Conservation (phyloP, 352 stramenopile genomes). For the Pythium aquatile region DNA sequence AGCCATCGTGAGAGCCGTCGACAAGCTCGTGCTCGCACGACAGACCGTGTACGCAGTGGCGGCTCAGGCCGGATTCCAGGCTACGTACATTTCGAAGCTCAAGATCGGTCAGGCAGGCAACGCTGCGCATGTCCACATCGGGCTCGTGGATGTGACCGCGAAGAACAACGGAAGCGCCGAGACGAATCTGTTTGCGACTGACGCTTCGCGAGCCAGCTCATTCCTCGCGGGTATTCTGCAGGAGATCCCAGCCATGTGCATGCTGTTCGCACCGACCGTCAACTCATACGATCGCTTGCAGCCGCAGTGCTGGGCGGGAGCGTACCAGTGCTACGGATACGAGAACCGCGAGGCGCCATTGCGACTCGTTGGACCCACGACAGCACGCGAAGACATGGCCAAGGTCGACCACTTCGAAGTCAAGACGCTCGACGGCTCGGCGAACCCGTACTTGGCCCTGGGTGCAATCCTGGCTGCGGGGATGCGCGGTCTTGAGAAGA, state of each 20-base stretch:
- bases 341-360: slow-evolving; percentile 35
- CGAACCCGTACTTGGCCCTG: slow-evolving; percentile 35
- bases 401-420: slow-evolving; percentile 30
- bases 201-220: not conserved
- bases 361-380: slow-evolving; percentile 20
- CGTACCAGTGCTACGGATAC: slow-evolving; percentile 36
- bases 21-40: slow-evolving; percentile 29
- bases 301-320: slow-evolving; percentile 32
- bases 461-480: slow-evolving; percentile 29
- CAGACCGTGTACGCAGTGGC: slow-evolving; percentile 31
- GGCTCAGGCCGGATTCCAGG: slow-evolving; percentile 18
- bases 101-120: slow-evolving; percentile 16
- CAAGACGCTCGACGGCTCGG: slow-evolving; percentile 33
- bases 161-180: not conserved
- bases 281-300: slow-evolving; percentile 35
- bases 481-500: slow-evolving; percentile 19
- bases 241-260: slow-evolving; percentile 24
- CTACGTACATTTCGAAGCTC: slow-evolving; percentile 31
- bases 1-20: slow-evolving; percentile 22
- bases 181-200: slow-evolving; percentile 19
- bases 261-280: slow-evolving; percentile 28
- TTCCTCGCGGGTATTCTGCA: slow-evolving; percentile 30
- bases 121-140: slow-evolving; percentile 29
- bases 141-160: slow-evolving; percentile 12
- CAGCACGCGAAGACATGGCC: not conserved